Percentiles rank a stretch among this genome's conserved stretches.
These are phyloP conservation scores for Cornus kousa DNA, from an alignment of 148 eudicot species.

Conservation along the genomic window DNA sequence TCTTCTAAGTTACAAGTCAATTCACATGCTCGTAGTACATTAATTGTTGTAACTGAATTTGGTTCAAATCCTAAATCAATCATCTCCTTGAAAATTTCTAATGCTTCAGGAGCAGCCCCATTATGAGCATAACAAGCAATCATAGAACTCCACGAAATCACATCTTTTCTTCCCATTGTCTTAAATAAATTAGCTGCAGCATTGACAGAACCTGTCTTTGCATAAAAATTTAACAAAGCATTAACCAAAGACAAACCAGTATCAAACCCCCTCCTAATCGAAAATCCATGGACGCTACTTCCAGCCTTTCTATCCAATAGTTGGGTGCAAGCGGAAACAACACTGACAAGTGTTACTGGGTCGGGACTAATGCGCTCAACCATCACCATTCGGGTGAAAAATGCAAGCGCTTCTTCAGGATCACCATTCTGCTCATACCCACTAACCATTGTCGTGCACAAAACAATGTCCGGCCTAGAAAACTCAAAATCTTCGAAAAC, in stretches of 20 bases:
- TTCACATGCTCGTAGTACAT: constrained; percentile 37
- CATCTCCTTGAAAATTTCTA: constrained; percentile 33
- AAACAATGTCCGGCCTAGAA: constrained; percentile 28
- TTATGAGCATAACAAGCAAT: constrained; percentile 34
- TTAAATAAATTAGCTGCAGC: constrained; percentile 25
- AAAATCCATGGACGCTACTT: constrained; percentile 28
- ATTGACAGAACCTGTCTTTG: constrained; percentile 27
- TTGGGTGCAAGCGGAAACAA: constrained; percentile 31
- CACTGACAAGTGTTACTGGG: constrained; percentile 27
- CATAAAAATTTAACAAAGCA: constrained; percentile 33
- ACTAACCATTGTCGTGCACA: constrained; percentile 32
- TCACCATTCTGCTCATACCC: constrained; percentile 32
- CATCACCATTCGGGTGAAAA: constrained; percentile 28
- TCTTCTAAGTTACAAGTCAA: constrained; percentile 22
- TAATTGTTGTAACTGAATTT: constrained; percentile 24
- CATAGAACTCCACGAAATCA: constrained; percentile 39
- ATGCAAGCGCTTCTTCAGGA: constrained; percentile 15
- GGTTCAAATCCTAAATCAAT: constrained; percentile 21
- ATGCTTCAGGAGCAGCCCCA: constrained; percentile 27
- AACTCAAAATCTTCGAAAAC: constrained; percentile 32
- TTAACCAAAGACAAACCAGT: constrained; percentile 22
- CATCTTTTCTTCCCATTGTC: constrained; percentile 30
- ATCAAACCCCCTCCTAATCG: constrained; percentile 20
- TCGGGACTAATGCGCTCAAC: constrained; percentile 16
- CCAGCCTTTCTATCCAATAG: constrained; percentile 24